These are phyloP conservation scores for Rhexocercosporidium sp. DNA, from an alignment of 2,329 filamentous ascomycete species.

Conservation along the genomic window DNA sequence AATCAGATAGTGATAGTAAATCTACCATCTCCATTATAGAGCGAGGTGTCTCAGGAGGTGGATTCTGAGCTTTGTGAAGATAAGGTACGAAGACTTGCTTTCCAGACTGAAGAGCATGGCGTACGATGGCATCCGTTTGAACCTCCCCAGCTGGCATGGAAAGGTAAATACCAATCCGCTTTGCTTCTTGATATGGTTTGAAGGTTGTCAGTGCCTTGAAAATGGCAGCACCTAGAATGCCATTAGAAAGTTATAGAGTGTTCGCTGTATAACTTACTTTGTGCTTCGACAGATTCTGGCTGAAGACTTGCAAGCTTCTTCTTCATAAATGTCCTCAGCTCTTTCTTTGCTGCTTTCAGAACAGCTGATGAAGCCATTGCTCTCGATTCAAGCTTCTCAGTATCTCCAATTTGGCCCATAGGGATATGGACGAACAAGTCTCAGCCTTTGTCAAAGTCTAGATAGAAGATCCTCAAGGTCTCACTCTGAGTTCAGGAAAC, in stretches of 20 bases:
- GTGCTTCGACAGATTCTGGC: slow-evolving; percentile 64
- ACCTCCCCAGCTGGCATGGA: slow-evolving; percentile 92
- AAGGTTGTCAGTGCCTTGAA: slow-evolving; percentile 69
- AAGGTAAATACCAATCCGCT: slow-evolving; percentile 82
- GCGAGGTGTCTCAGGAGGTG: slow-evolving; percentile 47
- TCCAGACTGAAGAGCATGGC: slow-evolving; percentile 74
- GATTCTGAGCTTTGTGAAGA: slow-evolving; percentile 66
- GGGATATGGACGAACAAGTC: not conserved
- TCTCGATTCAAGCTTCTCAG: not conserved
- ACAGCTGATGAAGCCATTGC: slow-evolving; percentile 42
- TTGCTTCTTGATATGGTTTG: slow-evolving; percentile 76
- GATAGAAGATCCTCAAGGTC: not conserved
- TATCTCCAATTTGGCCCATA: not conserved
- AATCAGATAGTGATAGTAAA: slow-evolving; percentile 75
- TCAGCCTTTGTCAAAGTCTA: not conserved
- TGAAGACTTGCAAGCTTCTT: slow-evolving; percentile 65
- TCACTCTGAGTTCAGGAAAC: too few relatives aligned
- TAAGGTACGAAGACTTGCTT: slow-evolving; percentile 95
- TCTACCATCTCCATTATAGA: slow-evolving; percentile 97
- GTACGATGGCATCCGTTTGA: slow-evolving; percentile 81
- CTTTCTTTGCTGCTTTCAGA: slow-evolving; percentile 73
- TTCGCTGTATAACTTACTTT: slow-evolving; percentile 63
- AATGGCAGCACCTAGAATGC: slow-evolving; percentile 63
- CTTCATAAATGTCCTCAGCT: slow-evolving; percentile 74
- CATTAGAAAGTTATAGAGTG: slow-evolving; percentile 8